Base-by-base conservation (phyloP, 768 basidiomycete genomes). In the Lactifluus echinatus region DNA sequence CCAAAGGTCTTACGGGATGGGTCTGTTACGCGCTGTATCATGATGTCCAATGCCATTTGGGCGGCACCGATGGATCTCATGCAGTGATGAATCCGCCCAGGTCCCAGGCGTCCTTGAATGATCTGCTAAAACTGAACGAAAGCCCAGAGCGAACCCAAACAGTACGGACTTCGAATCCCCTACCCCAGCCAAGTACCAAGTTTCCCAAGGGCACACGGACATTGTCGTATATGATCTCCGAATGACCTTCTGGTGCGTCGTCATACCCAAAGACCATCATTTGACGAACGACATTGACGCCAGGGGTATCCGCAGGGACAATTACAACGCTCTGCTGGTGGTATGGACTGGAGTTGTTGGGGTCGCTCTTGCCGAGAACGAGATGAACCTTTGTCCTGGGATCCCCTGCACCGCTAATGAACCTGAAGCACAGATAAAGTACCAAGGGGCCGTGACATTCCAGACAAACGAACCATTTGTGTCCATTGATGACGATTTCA, bases 331-430 rank as follows among this genome's bases (percentile, higher is more conserved):
- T 92, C 71, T 98, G 96, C 64, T 94, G 92, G 51, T 78, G 74
- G 73, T 97, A 86, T 37, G 74, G 69, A 65, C 79, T 81, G 62
- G 82, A 77, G 70, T 94, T 93, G 52, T 75, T 76, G 7, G 94
- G 86, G 70, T 97, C 93, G 60, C 89, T 93, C 75, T 92, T 90
- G 51, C 93, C 95, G 78, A 99, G 87, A 40, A 98, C 89, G 49
- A 99, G 83, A 68, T 99, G 95, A 11, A 98, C 64, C 56, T 81
- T 83, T 59, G 87, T 88, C 59, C 94, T 79, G 44, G 93, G 93
- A 70, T 98, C 93, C 17, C 93, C 93, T 7, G 94, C 95, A 49
- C 94, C 94, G 28, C 91, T 93, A 69, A 98, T 98, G 88, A 90
- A 98, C 91, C 88, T 93, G 57, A 19, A 44, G 23, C 47, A 23